Conservation (phyloP, 306 rosid species). For the Ormosia emarginata region DNA sequence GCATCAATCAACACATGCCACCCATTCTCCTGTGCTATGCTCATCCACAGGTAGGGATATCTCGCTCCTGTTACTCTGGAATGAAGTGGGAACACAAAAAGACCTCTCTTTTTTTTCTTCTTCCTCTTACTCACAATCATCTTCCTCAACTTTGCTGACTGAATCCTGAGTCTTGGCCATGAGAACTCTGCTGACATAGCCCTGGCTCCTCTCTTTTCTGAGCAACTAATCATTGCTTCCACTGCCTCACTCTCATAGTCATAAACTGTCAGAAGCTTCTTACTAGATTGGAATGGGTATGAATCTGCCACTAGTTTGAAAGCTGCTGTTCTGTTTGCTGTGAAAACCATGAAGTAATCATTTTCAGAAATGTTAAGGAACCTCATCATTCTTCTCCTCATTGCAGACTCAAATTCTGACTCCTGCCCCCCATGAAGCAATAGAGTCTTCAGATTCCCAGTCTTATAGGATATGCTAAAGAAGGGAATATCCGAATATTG, state of each 20-base stretch:
- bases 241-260: constrained; percentile 92
- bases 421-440: constrained; percentile 70
- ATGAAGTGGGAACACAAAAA: constrained; percentile 86
- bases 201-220: constrained; percentile 82
- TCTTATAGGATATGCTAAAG: constrained; percentile 66
- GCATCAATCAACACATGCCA: constrained; percentile 92
- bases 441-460: constrained; percentile 73
- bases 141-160: constrained; percentile 65
- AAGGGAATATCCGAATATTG: constrained; percentile 58
- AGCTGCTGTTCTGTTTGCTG: constrained; percentile 90
- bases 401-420: constrained; percentile 68
- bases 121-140: constrained; percentile 59
- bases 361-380: constrained; percentile 71
- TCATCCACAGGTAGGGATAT: constrained; percentile 91
- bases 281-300: constrained; percentile 64
- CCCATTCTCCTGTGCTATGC: constrained; percentile 82
- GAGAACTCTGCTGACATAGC: constrained; percentile 80
- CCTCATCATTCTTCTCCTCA: constrained; percentile 66
- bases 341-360: constrained; percentile 88
- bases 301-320: constrained; percentile 85
- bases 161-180: constrained; percentile 85
- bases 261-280: constrained; percentile 79
- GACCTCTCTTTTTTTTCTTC: constrained; percentile 67
- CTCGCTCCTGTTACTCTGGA: constrained; percentile 94
- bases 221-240: constrained; percentile 62